Base-by-base conservation (phyloP, 495 filamentous ascomycete genomes). In the Hypoxylon fuscum region DNA sequence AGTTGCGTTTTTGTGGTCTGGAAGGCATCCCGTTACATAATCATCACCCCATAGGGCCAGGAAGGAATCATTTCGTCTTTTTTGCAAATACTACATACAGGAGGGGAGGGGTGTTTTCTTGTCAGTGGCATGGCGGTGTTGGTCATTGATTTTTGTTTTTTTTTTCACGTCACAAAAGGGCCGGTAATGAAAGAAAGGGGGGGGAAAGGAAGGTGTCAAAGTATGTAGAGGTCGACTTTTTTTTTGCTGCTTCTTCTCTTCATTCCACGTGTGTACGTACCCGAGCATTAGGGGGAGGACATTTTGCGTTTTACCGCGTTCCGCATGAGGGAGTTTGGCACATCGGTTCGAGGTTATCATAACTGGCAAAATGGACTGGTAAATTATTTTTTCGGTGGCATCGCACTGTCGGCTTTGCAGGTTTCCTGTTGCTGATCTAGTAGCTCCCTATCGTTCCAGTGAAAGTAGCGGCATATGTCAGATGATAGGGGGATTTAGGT, bases 321-420 rank as follows among this genome's bases (percentile, higher is more conserved):
- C 31, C 55, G 54, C 63, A 68, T 64, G 23, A 62, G 50, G 66
- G 63, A 67, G 67, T 69, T 63, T 61, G 55, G 67, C 51, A 67
- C 52, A 53, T 49, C 40, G 44, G 42, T 11, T 43, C 29, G 46
- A 15, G 10, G 14, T 25, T 27, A 38, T 38, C 29, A 49, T 22
- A 49, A 49, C 8, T 37, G 46, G 46, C 18, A 49, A 49, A 49
- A 49, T 49, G 46, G 46, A 49, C 29, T 22, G 15, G 46, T 5
- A 18, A 5, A 37, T 20, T 8, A 37, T 20, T 8, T 37, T 35
- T 20, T 14, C 12, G 35, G 35, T 23, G 46, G 31, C 31, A 37
- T 37, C 18, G 37, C 31, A 49, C 46, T 25, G 15, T 11, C 22
- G 14, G 37, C 8, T 7, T 14, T 40, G 2, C 37, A 8, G 17